phyloP scores from a whole-genome alignment of 2,329 filamentous ascomycete genomes.

The Stemphylium lycopersici region DNA sequence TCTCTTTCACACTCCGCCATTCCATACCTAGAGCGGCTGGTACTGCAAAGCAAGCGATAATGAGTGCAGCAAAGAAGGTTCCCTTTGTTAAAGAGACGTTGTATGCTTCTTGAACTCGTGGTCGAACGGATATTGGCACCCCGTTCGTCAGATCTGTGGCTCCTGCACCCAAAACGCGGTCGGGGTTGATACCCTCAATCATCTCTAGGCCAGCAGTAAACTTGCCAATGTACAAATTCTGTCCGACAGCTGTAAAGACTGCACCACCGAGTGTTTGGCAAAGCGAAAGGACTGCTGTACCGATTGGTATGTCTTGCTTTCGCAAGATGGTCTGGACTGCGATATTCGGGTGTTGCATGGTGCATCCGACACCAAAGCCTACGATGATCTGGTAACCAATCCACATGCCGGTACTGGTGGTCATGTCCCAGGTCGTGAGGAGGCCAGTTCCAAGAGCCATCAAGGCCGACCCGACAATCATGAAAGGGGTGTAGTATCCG shows the following conservation, averaged over 20 bases:
- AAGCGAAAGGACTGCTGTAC: conserved; percentile 54
- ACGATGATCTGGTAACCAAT: conserved; percentile 40
- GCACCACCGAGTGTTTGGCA: conserved; percentile 54
- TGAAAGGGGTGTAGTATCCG: conserved; percentile 58
- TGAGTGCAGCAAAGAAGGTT: conserved; percentile 65
- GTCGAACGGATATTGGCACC: conserved; percentile 22
- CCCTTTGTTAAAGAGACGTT: conserved; percentile 38
- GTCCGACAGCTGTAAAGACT: conserved; percentile 54
- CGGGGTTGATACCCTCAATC: conserved; percentile 48
- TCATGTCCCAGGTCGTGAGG: conserved; percentile 49
- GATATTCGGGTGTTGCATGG: conserved; percentile 54
- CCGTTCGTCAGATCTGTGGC: conserved; percentile 62
- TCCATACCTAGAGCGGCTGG: conserved; percentile 64
- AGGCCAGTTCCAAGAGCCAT: conserved; percentile 55
- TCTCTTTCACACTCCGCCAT: conserved; percentile 69
- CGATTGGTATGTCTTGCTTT: conserved; percentile 50
- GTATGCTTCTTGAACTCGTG: conserved; percentile 34
- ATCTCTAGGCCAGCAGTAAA: conserved; percentile 46
- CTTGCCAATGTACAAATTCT: conserved; percentile 55
- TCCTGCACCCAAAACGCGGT: conserved; percentile 51
- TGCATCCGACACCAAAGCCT: conserved; percentile 50
- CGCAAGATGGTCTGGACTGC: conserved; percentile 52
- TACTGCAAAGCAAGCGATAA: conserved; percentile 61
- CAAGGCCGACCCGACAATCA: conserved; percentile 49
- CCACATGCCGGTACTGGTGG: conserved; percentile 41